Evolutionary conservation across 495 filamentous ascomycete species (phyloP).

Genomic region (Lineolata rhizophorae): DNA sequence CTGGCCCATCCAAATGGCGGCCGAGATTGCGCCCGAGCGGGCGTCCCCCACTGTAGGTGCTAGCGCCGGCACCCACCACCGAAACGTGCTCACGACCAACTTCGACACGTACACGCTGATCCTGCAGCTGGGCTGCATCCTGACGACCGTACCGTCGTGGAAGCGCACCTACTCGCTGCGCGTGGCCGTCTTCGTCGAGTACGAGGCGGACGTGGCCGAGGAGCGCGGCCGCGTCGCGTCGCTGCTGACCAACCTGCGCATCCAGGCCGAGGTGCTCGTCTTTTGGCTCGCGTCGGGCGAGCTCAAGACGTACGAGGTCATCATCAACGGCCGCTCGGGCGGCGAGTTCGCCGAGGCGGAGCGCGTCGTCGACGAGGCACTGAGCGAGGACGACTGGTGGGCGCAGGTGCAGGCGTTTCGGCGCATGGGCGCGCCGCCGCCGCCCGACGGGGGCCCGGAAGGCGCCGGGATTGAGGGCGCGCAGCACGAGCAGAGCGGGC

Average conservation of each 20-base stretch:
- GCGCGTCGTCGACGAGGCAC: constrained; percentile 29
- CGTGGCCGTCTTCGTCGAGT: constrained; percentile 73
- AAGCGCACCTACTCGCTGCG: constrained; percentile 53
- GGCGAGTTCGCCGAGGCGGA: constrained; percentile 22
- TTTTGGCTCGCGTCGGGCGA: constrained; percentile 63
- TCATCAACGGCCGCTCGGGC: constrained; percentile 41
- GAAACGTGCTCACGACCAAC: constrained; percentile 63
- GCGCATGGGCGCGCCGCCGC: constrained; percentile 13
- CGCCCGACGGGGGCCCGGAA: too few species aligned
- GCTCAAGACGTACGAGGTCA: constrained; percentile 50
- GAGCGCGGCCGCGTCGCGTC: constrained; percentile 52
- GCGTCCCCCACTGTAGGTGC: constrained; percentile 1
- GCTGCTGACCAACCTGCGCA: constrained; percentile 58
- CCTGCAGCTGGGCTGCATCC: constrained; percentile 64
- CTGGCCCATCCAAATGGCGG: constrained; percentile 74
- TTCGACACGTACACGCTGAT: constrained; percentile 87
- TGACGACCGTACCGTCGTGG: constrained; percentile 67
- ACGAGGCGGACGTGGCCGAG: constrained; percentile 65
- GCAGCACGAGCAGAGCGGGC: too few species aligned
- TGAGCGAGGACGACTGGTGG: constrained; percentile 68
- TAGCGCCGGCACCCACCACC: constrained; percentile 30
- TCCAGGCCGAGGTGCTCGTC: constrained; percentile 56
- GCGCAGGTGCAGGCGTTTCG: constrained; percentile 42
- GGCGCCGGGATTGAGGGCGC: too few species aligned
- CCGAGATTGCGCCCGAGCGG: constrained; percentile 38